A percentile compares a stretch with the other conserved stretches of the same genome.
Evolutionary conservation across 257 asterid species (phyloP).

Genomic region (Capsicum chinense): DNA sequence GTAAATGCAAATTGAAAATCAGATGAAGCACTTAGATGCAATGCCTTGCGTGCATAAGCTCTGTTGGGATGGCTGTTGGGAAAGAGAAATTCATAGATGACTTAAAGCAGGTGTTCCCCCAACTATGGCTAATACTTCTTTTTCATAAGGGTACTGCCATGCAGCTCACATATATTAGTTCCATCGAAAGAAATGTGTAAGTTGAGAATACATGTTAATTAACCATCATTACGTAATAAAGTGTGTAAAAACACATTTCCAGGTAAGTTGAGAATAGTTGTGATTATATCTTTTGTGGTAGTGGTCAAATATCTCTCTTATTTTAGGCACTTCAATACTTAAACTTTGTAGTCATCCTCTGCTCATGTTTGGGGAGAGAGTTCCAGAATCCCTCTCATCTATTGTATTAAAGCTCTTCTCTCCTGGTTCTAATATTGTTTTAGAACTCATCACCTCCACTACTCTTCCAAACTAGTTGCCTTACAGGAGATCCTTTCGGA

Average conservation of each 20-base stretch:
- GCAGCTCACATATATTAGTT: no score
- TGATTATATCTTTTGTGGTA: slow-evolving; percentile 14
- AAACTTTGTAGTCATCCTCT: slow-evolving; percentile 98
- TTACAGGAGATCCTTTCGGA: slow-evolving; percentile 98
- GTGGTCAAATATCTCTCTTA: slow-evolving; percentile 37
- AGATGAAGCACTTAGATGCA: no score
- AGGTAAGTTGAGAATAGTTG: slow-evolving; percentile 52
- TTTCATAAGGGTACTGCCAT: no score
- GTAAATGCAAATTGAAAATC: no score
- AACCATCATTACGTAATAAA: no score
- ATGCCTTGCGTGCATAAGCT: no score
- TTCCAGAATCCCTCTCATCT: slow-evolving; percentile 74
- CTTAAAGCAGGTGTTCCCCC: no score
- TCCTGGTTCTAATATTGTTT: slow-evolving; percentile 58
- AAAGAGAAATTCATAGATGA: no score
- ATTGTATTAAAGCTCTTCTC: slow-evolving; percentile 77
- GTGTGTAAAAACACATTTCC: slow-evolving; percentile 44
- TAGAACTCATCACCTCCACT: slow-evolving; percentile 88
- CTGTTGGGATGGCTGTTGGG: no score
- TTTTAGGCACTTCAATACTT: slow-evolving; percentile 95
- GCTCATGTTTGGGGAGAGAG: slow-evolving; percentile 80
- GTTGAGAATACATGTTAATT: no score
- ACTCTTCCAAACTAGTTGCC: slow-evolving; percentile 96
- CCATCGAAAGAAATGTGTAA: no score
- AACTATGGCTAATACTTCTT: no score